These are phyloP conservation scores for Ensete glaucum DNA, from an alignment of 176 grass and related monocot genomes.

Conservation along the genomic window DNA sequence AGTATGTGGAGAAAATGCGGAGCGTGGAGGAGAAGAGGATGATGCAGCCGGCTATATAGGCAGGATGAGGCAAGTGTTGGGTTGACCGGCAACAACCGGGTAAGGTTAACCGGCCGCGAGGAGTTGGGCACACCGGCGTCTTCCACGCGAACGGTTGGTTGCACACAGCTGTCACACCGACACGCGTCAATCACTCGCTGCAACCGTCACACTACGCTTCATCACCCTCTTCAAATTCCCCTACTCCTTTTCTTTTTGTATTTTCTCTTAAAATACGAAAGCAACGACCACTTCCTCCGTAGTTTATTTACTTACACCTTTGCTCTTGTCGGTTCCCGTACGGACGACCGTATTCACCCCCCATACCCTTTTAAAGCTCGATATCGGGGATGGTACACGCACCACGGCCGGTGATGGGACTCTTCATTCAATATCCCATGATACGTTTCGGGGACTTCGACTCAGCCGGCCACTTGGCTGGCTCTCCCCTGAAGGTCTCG, in stretches of 20 bases:
- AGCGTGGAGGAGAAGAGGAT: too few species aligned
- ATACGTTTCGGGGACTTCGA: background rate
- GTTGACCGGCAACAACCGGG: background rate
- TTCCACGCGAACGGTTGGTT: background rate
- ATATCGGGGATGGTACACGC: background rate
- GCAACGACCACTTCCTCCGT: background rate
- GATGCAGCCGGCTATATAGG: background rate
- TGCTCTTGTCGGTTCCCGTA: background rate
- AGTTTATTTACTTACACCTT: too few species aligned
- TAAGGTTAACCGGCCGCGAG: slow-evolving; percentile 1
- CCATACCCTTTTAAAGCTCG: too few species aligned
- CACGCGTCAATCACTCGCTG: background rate
- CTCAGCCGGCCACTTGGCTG: background rate
- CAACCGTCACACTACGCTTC: background rate
- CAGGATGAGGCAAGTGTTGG: background rate
- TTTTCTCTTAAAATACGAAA: background rate
- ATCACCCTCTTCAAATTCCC: too few species aligned
- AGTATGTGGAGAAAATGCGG: too few species aligned
- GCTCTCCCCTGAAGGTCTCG: too few species aligned
- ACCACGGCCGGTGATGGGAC: background rate
- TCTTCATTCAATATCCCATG: too few species aligned
- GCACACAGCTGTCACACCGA: background rate
- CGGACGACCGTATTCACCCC: background rate
- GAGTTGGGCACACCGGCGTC: background rate
- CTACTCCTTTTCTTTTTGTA: background rate